Percentiles rank a stretch among this genome's conserved stretches.
Conservation (phyloP, 2,329 filamentous ascomycete species). For the Colletotrichum godetiae region DNA sequence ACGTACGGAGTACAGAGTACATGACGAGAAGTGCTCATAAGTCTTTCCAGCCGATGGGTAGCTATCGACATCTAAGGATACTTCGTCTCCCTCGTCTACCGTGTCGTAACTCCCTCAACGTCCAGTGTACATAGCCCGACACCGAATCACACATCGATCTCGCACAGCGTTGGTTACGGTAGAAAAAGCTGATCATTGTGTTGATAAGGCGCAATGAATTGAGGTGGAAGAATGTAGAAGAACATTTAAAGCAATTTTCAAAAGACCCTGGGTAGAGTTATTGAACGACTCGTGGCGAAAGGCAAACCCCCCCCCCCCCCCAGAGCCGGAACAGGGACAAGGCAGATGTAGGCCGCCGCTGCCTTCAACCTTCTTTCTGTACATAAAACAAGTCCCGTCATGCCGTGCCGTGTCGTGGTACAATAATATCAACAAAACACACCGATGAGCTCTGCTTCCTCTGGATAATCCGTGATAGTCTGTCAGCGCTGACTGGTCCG, state of each 20-base stretch:
- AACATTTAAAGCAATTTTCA: conserved; percentile 3
- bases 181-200: neutral
- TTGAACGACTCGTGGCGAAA: conserved; percentile 15
- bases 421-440: neutral
- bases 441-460: neutral
- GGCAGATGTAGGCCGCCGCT: neutral
- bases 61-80: neutral
- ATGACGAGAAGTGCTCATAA: neutral
- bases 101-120: neutral
- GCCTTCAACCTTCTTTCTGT: conserved; percentile 17
- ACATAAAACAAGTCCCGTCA: conserved; percentile 20
- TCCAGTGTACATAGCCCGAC: conserved; percentile 5
- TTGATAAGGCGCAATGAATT: neutral
- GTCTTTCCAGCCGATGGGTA: neutral
- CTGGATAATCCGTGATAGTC: neutral
- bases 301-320: neutral
- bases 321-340: conserved; percentile 16
- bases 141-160: conserved; percentile 3
- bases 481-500: neutral
- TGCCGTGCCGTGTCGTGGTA: conserved; percentile 6
- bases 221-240: neutral
- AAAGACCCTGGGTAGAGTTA: neutral
- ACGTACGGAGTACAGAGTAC: neutral
- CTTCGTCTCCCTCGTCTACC: neutral
- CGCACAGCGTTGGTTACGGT: neutral